These are phyloP conservation scores for Massariosphaeria phaeospora DNA, from an alignment of 495 filamentous ascomycete genomes.

Conservation along the genomic window DNA sequence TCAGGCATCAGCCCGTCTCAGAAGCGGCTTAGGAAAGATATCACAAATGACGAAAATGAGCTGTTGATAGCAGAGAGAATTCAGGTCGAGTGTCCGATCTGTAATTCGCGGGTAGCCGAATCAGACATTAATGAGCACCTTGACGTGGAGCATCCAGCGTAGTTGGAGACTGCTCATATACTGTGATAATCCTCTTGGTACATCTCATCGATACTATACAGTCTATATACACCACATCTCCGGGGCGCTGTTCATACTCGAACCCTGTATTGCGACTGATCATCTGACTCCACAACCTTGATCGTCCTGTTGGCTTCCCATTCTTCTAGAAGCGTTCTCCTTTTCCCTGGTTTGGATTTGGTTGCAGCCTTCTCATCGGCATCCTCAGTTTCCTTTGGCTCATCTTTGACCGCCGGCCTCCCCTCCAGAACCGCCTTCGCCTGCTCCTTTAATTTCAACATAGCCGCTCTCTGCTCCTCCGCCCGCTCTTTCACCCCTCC, in stretches of 20 bases:
- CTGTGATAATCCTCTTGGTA: too few species aligned
- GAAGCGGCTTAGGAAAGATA: conserved; percentile 1
- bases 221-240: not conserved
- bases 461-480: conserved; percentile 36
- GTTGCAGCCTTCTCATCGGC: too few species aligned
- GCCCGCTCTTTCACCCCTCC: conserved; percentile 34
- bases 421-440: conserved; percentile 54
- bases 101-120: conserved; percentile 20
- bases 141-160: conserved; percentile 34
- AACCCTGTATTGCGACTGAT: too few species aligned
- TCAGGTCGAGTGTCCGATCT: conserved; percentile 29
- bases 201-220: not conserved
- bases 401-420: too few species aligned
- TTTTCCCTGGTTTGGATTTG: too few species aligned
- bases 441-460: conserved; percentile 47
- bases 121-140: conserved; percentile 36
- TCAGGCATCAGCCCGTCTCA: not conserved
- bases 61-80: conserved; percentile 9
- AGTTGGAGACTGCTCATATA: too few species aligned
- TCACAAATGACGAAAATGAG: not conserved
- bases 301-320: too few species aligned
- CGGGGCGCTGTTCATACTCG: too few species aligned
- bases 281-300: too few species aligned
- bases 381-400: too few species aligned
- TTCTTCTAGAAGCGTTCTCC: too few species aligned